A percentile compares a stretch with the other conserved stretches of the same genome.
Evolutionary conservation across 257 asterid genomes (phyloP).

Genomic region (Ilex asprella): DNA sequence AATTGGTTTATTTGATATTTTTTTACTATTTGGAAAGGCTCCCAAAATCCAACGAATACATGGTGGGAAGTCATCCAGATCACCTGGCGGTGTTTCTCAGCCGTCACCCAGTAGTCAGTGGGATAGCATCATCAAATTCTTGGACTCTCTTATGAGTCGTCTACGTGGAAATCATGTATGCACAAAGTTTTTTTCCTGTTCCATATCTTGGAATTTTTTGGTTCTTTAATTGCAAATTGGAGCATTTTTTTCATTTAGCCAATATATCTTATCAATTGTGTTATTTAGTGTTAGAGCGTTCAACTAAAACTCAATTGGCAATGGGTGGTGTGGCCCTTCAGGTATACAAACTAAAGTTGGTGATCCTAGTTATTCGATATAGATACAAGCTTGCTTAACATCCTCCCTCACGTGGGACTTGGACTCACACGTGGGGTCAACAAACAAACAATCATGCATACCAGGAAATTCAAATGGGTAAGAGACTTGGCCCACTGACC

Average conservation of each 20-base stretch:
- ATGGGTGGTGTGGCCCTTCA: too few relatives aligned
- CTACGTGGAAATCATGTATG: conserved; percentile 71
- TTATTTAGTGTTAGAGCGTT: too few relatives aligned
- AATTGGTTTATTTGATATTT: not conserved
- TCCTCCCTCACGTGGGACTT: too few relatives aligned
- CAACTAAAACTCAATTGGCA: too few relatives aligned
- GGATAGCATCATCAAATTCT: conserved; percentile 87
- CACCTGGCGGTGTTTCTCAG: conserved; percentile 69
- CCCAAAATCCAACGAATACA: conserved; percentile 90
- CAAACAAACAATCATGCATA: too few relatives aligned
- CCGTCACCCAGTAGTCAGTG: conserved; percentile 81
- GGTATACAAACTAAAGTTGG: too few relatives aligned
- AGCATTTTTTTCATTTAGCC: not conserved
- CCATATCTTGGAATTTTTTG: not conserved
- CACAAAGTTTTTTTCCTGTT: not conserved
- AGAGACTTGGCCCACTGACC: too few relatives aligned
- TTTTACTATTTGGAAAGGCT: conserved; percentile 41
- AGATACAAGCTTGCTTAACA: too few relatives aligned
- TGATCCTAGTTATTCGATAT: too few relatives aligned
- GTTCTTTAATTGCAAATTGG: not conserved
- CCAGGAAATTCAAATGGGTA: too few relatives aligned
- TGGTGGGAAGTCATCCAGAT: conserved; percentile 90
- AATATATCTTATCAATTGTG: too few relatives aligned
- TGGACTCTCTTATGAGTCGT: conserved; percentile 81
- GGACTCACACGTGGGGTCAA: too few relatives aligned